Evolutionary conservation across 345 rosid genomes (phyloP).

Genomic region (Citrus reticulata): DNA sequence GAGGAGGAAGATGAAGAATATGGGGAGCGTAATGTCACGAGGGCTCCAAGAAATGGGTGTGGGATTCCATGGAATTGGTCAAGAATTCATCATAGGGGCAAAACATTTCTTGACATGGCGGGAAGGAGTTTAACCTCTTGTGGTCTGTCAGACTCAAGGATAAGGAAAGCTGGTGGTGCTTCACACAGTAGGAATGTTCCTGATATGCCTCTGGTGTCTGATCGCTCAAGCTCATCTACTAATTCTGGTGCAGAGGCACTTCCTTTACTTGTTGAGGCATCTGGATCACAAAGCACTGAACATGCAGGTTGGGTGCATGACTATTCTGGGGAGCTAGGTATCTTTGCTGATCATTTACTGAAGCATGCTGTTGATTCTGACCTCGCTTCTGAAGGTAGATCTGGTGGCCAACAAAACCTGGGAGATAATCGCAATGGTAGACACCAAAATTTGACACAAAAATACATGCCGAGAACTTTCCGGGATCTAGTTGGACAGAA

Average conservation of each 20-base stretch:
- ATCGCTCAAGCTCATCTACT: slow-evolving; percentile 51
- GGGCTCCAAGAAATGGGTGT: slow-evolving; percentile 82
- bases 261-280: slow-evolving; percentile 69
- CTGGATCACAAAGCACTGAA: slow-evolving; percentile 60
- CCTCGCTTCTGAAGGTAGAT: slow-evolving; percentile 80
- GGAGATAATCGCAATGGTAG: slow-evolving; percentile 32
- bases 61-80: slow-evolving; percentile 99
- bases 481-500: slow-evolving; percentile 83
- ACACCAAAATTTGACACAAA: slow-evolving; percentile 88
- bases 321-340: slow-evolving; percentile 91
- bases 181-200: slow-evolving; percentile 51
- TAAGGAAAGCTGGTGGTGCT: slow-evolving; percentile 48
- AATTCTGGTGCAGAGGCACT: slow-evolving; percentile 54
- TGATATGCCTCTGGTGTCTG: slow-evolving; percentile 58
- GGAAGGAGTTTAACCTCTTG: slow-evolving; percentile 90
- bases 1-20: slow-evolving; percentile 48
- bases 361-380: slow-evolving; percentile 65
- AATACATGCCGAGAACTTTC: slow-evolving; percentile 73
- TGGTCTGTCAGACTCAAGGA: slow-evolving; percentile 72
- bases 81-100: slow-evolving; percentile 82
- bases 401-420: slow-evolving; percentile 39
- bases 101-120: slow-evolving; percentile 79
- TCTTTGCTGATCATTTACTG: slow-evolving; percentile 75
- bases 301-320: slow-evolving; percentile 83
- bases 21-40: slow-evolving; percentile 45